phyloP scores from a whole-genome alignment of 2,329 filamentous ascomycete species.

The Tympanopsis confertula region DNA sequence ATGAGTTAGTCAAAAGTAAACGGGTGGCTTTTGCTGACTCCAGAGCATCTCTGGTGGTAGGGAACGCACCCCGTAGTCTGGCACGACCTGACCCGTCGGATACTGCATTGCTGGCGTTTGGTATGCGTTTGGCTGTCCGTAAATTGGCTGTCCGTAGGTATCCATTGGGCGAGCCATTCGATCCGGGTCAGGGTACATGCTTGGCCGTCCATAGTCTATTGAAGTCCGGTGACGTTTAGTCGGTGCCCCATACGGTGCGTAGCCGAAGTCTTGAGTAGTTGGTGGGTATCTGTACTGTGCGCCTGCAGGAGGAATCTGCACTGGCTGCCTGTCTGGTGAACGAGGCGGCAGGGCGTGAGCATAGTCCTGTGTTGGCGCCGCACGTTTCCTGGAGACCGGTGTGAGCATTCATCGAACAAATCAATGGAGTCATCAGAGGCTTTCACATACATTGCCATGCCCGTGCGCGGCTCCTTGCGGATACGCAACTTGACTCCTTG shows the following conservation, averaged over 20 bases:
- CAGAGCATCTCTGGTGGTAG: too few relatives aligned
- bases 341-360: constrained; percentile 9
- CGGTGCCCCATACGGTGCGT: constrained; percentile 16
- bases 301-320: constrained; percentile 18
- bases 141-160: constrained; percentile 20
- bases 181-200: constrained; percentile 19
- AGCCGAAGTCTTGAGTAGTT: constrained; percentile 16
- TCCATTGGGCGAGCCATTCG: constrained; percentile 22
- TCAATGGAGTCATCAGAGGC: constrained; percentile 14
- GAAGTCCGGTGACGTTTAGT: constrained; percentile 25
- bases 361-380: constrained; percentile 23
- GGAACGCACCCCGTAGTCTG: constrained; percentile 23
- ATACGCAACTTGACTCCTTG: constrained; percentile 75
- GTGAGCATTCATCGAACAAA: constrained; percentile 6
- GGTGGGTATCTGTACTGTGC: constrained; percentile 19
- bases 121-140: constrained; percentile 17
- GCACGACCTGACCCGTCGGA: constrained; percentile 18
- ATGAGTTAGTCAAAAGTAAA: constrained; percentile 9
- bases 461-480: constrained; percentile 65
- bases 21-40: too few relatives aligned
- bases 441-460: not conserved
- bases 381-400: constrained; percentile 19
- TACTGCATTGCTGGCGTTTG: constrained; percentile 20
- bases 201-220: constrained; percentile 19
- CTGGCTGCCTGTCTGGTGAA: constrained; percentile 1